Base-by-base conservation (phyloP, 768 basidiomycete genomes). In the Boletus reticulatus region DNA sequence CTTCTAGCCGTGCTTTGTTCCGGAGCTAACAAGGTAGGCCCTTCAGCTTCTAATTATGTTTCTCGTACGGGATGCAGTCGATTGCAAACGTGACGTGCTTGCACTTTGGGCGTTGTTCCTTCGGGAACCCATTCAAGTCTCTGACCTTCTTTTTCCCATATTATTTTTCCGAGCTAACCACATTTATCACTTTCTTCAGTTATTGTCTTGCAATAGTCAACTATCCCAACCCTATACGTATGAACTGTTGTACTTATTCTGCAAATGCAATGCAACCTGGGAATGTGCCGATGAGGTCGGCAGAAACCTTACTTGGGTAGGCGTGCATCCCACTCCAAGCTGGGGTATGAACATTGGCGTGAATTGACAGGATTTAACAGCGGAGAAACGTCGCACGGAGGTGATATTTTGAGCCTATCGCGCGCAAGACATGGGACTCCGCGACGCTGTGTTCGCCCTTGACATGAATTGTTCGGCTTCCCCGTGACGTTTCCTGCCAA, bases 41-140 rank as follows among this genome's bases (percentile, higher is more conserved):
- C 4, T n/a, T 4, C 29, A 29, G 8, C 10, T 39, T 55, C 50
- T 42, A 16, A 16, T 50, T 27, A 6, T 8, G 37, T 49, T 43
- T 38, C 50, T 31, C 53, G 14, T 58, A 65, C 53, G 75, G 73
- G 82, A 84, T 77, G 81, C 69, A 78, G 50, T 69, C 51, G 57
- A 74, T 75, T 78, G 72, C 73, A 76, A 71, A 50, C 72, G 75
- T 76, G 84, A 86, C 77, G 84, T 82, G 84, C 75, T 72, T 71
- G 78, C 80, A 81, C 81, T 34, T 61, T 84, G 84, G 76, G 78
- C 76, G 75, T 67, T 64, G 71, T 80, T 84, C 84, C 83, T 83
- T 82, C 73, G 77, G 84, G 84, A 81, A 85, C 79, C 83, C 84
- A 87, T 88, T 88, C 86, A 87, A 88, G 85, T 87, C 85, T 82